phyloP scores from a whole-genome alignment of 805 yeast genomes.

The Metschnikowia drakensbergensis region DNA sequence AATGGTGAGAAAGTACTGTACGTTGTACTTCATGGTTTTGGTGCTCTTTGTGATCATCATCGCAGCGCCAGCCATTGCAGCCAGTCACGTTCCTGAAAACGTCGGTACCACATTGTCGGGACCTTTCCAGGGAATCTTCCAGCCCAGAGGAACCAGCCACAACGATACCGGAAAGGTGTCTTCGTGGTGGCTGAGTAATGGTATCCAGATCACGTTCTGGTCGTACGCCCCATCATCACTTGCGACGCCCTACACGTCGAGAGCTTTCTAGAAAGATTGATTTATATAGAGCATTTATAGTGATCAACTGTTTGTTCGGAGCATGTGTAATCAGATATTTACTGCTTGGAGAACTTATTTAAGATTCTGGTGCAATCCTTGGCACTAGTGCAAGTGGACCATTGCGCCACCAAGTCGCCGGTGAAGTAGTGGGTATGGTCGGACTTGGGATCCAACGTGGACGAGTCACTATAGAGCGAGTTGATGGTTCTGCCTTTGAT shows the following conservation, averaged over 20 bases:
- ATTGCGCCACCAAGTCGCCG: conserved; percentile 67
- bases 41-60: conserved; percentile 69
- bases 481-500: conserved; percentile 50
- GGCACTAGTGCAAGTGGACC: conserved; percentile 50
- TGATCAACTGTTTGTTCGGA: neutral
- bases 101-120: conserved; percentile 31
- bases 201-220: conserved; percentile 40
- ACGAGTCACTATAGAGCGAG: conserved; percentile 22
- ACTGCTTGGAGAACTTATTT: neutral
- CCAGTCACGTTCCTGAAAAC: conserved; percentile 46
- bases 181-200: conserved; percentile 19
- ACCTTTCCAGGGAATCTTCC: conserved; percentile 67
- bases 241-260: conserved; percentile 52
- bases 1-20: conserved; percentile 91
- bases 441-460: conserved; percentile 18
- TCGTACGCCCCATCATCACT: conserved; percentile 51
- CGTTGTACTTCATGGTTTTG: conserved; percentile 70
- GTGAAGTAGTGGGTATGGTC: conserved; percentile 49
- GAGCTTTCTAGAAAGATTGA: conserved; percentile 29
- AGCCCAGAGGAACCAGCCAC: conserved; percentile 77
- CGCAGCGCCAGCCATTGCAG: conserved; percentile 89
- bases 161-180: conserved; percentile 71
- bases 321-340: neutral
- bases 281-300: conserved; percentile 1
- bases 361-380: neutral